Evolutionary conservation across 108 stramenopile genomes (phyloP), one percentile per base, ranked within the genome.

Genomic region (Cylindrotheca fusiformis): DNA sequence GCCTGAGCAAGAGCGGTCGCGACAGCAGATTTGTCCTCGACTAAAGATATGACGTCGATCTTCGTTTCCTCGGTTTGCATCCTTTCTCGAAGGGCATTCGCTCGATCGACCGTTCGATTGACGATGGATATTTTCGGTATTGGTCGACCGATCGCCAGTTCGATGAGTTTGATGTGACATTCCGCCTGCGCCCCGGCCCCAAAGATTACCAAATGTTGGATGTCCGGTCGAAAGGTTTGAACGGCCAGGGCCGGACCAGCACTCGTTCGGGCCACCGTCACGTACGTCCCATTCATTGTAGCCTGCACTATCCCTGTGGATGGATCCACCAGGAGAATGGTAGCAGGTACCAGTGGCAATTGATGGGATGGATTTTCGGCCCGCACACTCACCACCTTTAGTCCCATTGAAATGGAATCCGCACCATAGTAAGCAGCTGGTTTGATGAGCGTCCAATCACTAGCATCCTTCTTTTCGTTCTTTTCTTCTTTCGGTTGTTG

Each of bases 371-470:
- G 80, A 76, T 92, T 92, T 4, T 79, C 60, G 0, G 77, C 68
- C 30, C 91, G 75, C 12, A 85, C 59, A 0, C 79, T 74, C 1
- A 88, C 81, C 4, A 92, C 29, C 54, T 92, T 92, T 68, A 88
- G 68, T 5, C 91, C 91, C 85, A 88, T 88, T 10, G 60, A 41
- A 22, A 67, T 48, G 19, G 60, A 36, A 47, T 59, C 48, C 31
- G 68, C 58, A 23, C 12, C 36, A 50, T 81, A 82, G 58, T 74
- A 81, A 8, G 83, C 80, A 29, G 90, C 90, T 44, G 90, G 90
- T 75, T 91, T 91, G 72, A 91, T 86, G 0, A 91, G 70, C 17
- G 86, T 80, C 86, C 83, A 87, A 73, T 91, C 90, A 18, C 68
- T 53, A 14, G 81, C 54, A 41, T 41, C 36, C 6, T 14, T 41